These are phyloP conservation scores for Tephrocybe sp. DNA, from an alignment of 768 basidiomycete species.

Conservation along the genomic window DNA sequence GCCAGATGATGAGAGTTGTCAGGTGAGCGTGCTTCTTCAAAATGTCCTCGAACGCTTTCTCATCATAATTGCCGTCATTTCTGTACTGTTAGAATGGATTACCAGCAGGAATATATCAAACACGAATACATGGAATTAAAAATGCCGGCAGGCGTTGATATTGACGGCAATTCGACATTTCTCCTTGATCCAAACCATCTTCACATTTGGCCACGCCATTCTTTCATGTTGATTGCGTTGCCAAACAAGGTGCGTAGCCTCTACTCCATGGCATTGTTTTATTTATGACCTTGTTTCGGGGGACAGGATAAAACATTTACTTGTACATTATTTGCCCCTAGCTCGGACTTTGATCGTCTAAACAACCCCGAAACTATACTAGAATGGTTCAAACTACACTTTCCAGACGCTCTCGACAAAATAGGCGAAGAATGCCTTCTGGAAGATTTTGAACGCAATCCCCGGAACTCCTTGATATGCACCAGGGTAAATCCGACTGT, in stretches of 20 bases:
- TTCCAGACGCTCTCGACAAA: slow-evolving; percentile 82
- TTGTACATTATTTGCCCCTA: slow-evolving; percentile 92
- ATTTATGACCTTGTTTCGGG: slow-evolving; percentile 25
- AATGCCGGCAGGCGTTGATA: slow-evolving; percentile 78
- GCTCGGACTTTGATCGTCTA: slow-evolving; percentile 68
- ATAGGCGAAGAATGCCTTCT: slow-evolving; percentile 81
- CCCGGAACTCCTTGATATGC: slow-evolving; percentile 85
- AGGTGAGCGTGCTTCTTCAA: slow-evolving; percentile 54
- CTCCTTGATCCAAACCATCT: slow-evolving; percentile 92
- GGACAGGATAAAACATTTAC: slow-evolving; percentile 94
- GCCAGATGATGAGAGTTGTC: slow-evolving; percentile 93
- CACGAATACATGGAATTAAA: slow-evolving; percentile 96
- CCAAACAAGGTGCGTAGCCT: slow-evolving; percentile 81
- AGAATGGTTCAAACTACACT: slow-evolving; percentile 78
- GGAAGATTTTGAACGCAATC: slow-evolving; percentile 78
- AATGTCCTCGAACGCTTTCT: slow-evolving; percentile 25
- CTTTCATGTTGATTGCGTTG: slow-evolving; percentile 98
- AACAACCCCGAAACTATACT: slow-evolving; percentile 52
- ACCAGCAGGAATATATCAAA: slow-evolving; percentile 90
- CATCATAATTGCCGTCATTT: slow-evolving; percentile 24
- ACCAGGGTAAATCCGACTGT: slow-evolving; percentile 68
- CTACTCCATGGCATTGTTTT: slow-evolving; percentile 17
- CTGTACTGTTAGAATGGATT: slow-evolving; percentile 86
- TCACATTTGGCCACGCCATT: slow-evolving; percentile 98
- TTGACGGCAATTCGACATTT: slow-evolving; percentile 63